These are phyloP conservation scores for Chionographis japonica DNA, from an alignment of 106 monocot species.

Conservation along the genomic window DNA sequence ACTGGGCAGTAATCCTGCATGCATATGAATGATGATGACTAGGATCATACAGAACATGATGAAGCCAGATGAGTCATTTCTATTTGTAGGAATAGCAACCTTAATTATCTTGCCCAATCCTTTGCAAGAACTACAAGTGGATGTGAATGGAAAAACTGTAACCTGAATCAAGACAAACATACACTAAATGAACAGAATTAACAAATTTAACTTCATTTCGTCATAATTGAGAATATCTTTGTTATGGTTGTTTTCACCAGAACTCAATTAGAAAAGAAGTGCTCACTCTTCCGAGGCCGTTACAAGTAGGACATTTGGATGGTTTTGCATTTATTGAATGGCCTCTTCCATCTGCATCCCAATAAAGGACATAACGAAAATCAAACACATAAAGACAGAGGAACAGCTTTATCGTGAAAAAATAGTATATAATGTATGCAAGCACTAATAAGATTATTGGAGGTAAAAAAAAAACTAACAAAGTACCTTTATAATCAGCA, in stretches of 20 bases:
- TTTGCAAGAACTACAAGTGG: conserved; percentile 70
- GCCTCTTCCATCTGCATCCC: conserved; percentile 74
- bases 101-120: conserved; percentile 77
- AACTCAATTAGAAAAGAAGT: conserved; percentile 4
- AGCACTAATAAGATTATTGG: background rate
- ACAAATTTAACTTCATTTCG: background rate
- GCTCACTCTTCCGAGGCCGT: conserved; percentile 72
- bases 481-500: too few species aligned
- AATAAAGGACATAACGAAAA: conserved; percentile 2
- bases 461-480: too few species aligned
- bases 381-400: background rate
- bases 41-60: background rate
- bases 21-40: background rate
- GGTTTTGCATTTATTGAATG: conserved; percentile 63
- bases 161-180: conserved; percentile 45
- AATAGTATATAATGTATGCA: background rate
- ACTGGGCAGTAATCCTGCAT: conserved; percentile 57
- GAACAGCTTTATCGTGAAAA: background rate
- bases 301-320: conserved; percentile 61
- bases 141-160: conserved; percentile 78
- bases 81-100: conserved; percentile 29
- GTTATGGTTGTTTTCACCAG: background rate
- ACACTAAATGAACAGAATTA: conserved; percentile 3
- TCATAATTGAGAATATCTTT: background rate
- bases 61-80: background rate